Evolutionary conservation across 208 protist genomes (phyloP).

Genomic region (Leishmania amazonensis): DNA sequence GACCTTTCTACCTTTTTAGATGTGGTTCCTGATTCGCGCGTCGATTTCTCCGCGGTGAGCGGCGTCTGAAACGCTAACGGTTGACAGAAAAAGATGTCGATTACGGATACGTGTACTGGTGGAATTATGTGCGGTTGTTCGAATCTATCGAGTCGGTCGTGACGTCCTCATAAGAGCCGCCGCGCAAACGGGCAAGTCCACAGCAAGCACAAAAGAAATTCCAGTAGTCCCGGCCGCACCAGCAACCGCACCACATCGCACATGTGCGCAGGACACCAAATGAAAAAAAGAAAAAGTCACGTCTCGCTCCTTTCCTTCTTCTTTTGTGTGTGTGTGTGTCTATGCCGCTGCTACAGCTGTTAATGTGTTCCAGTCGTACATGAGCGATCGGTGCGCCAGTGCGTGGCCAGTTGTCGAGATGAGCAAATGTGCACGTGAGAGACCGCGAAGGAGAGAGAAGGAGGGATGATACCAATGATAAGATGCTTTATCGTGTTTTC

Average conservation of each 20-base stretch:
- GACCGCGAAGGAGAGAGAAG: neutral
- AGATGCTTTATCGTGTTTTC: no score
- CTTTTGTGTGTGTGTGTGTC: neutral
- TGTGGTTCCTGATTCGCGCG: constrained; percentile 15
- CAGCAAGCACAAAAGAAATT: neutral
- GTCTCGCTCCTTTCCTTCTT: neutral
- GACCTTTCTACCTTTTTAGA: constrained; percentile 31
- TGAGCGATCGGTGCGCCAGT: neutral
- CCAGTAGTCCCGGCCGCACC: neutral
- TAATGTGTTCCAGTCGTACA: neutral
- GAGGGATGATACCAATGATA: neutral
- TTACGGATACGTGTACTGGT: neutral
- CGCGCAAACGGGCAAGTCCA: neutral
- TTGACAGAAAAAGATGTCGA: neutral
- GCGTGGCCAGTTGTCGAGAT: no score
- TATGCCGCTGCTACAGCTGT: no score
- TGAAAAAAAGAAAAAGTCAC: no score
- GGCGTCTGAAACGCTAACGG: neutral
- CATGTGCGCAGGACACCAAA: neutral
- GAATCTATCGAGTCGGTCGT: neutral
- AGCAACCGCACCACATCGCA: neutral
- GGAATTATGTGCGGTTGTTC: neutral
- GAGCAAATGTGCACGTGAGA: neutral
- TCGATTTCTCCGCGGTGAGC: neutral
- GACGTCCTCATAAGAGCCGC: neutral